phyloP scores from a whole-genome alignment of 1,139 yeast genomes.

The Trichomonascaceae sp. region DNA sequence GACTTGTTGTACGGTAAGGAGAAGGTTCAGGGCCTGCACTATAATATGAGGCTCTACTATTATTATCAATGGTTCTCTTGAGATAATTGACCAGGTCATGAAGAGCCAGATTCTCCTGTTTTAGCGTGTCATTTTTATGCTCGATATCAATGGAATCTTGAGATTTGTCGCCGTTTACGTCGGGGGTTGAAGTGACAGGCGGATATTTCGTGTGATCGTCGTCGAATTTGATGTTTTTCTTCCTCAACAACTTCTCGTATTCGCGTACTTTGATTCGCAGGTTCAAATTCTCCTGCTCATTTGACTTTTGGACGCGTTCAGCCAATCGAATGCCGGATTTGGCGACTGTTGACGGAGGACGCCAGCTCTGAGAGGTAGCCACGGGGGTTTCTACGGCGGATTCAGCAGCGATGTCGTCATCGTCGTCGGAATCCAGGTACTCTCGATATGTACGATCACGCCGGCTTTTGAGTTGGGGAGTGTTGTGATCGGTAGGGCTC shows the following conservation, averaged over 20 bases:
- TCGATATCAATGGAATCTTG: neutral
- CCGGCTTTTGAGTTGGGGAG: neutral
- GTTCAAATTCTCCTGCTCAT: constrained; percentile 6
- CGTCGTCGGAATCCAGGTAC: neutral
- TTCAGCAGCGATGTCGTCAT: neutral
- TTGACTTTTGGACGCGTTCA: constrained; percentile 1
- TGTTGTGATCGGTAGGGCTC: neutral
- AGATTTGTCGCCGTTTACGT: neutral
- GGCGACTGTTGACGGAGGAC: neutral
- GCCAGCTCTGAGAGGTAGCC: neutral
- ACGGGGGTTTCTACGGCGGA: neutral
- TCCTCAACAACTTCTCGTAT: constrained; percentile 1
- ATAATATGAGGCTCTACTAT: constrained; percentile 1
- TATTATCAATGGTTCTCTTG: constrained; percentile 3
- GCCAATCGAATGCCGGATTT: constrained; percentile 2
- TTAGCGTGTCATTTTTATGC: constrained; percentile 4
- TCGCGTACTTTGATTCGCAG: constrained; percentile 8
- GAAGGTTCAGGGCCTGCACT: neutral
- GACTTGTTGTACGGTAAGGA: neutral
- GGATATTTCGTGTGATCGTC: neutral
- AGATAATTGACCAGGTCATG: constrained; percentile 1
- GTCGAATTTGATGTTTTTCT: constrained; percentile 1
- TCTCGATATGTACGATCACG: neutral
- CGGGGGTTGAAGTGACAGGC: neutral
- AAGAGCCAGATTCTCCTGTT: constrained; percentile 6